phyloP scores from a whole-genome alignment of 1,139 yeast species.

The Protomyces gravidus region DNA sequence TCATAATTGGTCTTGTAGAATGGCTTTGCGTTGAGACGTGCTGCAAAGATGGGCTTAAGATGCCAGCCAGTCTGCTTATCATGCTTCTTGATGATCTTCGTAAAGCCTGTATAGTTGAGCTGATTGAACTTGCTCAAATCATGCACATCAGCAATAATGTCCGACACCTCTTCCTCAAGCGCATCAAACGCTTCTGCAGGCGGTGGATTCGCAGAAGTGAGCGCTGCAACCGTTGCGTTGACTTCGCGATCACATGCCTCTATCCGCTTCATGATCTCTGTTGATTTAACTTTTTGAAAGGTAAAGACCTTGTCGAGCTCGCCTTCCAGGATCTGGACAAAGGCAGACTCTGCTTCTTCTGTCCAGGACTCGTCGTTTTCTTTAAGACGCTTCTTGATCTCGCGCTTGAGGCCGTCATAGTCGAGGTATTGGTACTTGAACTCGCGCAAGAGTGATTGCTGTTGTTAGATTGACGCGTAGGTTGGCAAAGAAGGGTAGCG shows the following conservation, averaged over 20 bases:
- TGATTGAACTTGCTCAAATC: conserved; percentile 91
- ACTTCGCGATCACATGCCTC: conserved; percentile 63
- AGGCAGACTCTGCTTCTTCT: conserved; percentile 65
- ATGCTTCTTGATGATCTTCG: conserved; percentile 87
- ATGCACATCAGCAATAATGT: conserved; percentile 94
- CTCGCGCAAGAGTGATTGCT: conserved; percentile 32
- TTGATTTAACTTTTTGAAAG: conserved; percentile 70
- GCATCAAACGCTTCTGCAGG: conserved; percentile 82
- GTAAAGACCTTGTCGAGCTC: conserved; percentile 78
- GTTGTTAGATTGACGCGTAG: too few species aligned
- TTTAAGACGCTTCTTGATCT: conserved; percentile 36
- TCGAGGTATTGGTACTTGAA: conserved; percentile 36
- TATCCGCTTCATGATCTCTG: conserved; percentile 68
- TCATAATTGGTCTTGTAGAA: conserved; percentile 95
- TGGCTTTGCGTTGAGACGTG: conserved; percentile 85
- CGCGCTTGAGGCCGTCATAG: conserved; percentile 35
- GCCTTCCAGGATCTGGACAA: conserved; percentile 61
- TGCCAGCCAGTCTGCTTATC: conserved; percentile 83
- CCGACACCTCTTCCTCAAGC: conserved; percentile 84
- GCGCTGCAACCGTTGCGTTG: conserved; percentile 51
- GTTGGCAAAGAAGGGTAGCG: neutral
- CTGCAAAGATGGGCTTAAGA: conserved; percentile 87
- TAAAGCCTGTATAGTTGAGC: conserved; percentile 87
- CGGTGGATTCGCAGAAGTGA: conserved; percentile 35
- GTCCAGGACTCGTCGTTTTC: conserved; percentile 50